Evolutionary conservation across 441 rosid genomes (phyloP), one percentile per base, ranked within the genome.

Genomic region (Mallotus repandus): DNA sequence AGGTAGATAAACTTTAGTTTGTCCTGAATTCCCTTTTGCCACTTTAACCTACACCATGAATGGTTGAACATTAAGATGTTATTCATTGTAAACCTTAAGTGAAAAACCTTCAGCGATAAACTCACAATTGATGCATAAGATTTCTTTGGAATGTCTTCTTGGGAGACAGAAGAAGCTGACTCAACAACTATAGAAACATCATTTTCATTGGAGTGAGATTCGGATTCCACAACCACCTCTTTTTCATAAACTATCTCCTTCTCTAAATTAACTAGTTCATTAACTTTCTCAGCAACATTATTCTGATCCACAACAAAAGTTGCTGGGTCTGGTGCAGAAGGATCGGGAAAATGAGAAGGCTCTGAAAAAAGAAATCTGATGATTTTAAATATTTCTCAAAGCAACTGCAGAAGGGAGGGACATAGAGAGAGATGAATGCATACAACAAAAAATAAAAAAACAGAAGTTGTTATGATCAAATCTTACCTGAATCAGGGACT

Each of bases 111-210:
- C 22, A 46, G 50, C 41, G 45, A 55, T 57, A 71, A 72, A 84
- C 93, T 82, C 79, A 89, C 93, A 80, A 89, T 89, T 72, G 91
- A 89, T 77, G 91, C 93, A 83, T 87, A 89, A 15, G 91, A 89
- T 79, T 83, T 82, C 84, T 89, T 89, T 57, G 84, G 79, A 73
- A 76, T 70, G 72, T 86, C 90, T 50, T 85, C 87, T 72, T 77
- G 81, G 58, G 79, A 75, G 15, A 75, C 73, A 63, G 85, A 82
- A 35, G 86, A 70, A 71, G 77, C 61, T 50, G 82, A 77, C 75
- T 84, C 91, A 74, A 72, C 76, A 69, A 74, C 79, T 61, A 72
- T 48, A 67, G 86, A 66, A 75, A 67, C 57, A n/a, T 81, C 79
- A 74, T 78, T 75, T 43, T 74, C 86, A 61, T 76, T 77, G 59